Percentiles rank a stretch among this genome's conserved stretches.
Conservation (phyloP, 768 basidiomycete genomes). For the Collybia nuda region DNA sequence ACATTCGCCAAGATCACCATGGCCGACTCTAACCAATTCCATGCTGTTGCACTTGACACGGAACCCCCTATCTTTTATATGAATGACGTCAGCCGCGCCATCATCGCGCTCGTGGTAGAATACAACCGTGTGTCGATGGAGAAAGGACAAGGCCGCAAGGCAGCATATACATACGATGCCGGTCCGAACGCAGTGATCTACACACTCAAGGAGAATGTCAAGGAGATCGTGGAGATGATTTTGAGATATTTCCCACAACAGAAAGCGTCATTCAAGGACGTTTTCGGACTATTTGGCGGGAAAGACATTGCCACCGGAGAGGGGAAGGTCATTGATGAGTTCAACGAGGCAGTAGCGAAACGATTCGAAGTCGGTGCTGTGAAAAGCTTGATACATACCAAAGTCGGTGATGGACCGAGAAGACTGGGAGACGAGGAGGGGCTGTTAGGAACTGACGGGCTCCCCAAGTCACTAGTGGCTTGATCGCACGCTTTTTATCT, state of each 20-base stretch:
- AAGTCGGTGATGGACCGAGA: conserved; percentile 89
- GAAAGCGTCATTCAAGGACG: conserved; percentile 70
- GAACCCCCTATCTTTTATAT: conserved; percentile 99
- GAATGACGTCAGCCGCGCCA: conserved; percentile 95
- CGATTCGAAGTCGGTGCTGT: conserved; percentile 76
- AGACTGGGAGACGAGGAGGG: conserved; percentile 61
- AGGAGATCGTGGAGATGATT: conserved; percentile 75
- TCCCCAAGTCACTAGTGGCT: conserved; percentile 56
- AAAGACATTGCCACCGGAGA: conserved; percentile 32
- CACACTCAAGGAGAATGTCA: conserved; percentile 72
- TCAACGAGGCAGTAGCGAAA: conserved; percentile 78
- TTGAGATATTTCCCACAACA: conserved; percentile 85
- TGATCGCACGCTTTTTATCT: conserved; percentile 3
- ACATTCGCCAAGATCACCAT: conserved; percentile 90
- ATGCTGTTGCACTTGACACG: conserved; percentile 96
- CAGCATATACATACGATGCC: conserved; percentile 99
- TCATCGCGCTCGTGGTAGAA: conserved; percentile 89
- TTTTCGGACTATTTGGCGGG: conserved; percentile 59
- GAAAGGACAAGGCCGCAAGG: conserved; percentile 59
- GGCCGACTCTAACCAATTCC: conserved; percentile 98
- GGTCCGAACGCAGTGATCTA: conserved; percentile 99
- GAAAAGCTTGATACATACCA: conserved; percentile 88
- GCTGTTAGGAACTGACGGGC: conserved; percentile 65
- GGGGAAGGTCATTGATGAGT: conserved; percentile 63
- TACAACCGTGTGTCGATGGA: conserved; percentile 80